phyloP scores from a whole-genome alignment of 305 asterid species.

The Solanum aculeatissimum region DNA sequence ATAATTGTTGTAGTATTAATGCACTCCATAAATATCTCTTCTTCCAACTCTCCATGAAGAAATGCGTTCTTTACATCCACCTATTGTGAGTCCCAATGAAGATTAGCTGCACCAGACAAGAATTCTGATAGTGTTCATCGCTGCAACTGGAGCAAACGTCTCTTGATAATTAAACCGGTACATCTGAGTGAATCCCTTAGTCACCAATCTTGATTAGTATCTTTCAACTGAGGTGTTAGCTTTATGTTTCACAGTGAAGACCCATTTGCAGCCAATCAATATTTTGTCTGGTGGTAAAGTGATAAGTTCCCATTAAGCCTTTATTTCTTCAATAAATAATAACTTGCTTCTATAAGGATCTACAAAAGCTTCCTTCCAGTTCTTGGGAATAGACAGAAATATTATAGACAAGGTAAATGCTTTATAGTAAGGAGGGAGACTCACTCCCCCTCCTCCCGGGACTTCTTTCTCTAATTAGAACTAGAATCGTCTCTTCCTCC shows the following conservation, averaged over 20 bases:
- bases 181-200: too few species aligned
- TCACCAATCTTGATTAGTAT: too few species aligned
- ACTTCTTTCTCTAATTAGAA: too few species aligned
- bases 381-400: too few species aligned
- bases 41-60: not conserved
- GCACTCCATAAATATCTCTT: not conserved
- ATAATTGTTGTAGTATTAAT: too few species aligned
- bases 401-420: too few species aligned
- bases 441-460: too few species aligned
- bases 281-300: not conserved
- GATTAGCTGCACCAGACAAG: not conserved
- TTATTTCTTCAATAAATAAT: not conserved
- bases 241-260: not conserved
- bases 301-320: not conserved
- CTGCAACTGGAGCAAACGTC: not conserved
- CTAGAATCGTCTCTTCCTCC: too few species aligned
- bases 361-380: not conserved
- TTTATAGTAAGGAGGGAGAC: too few species aligned
- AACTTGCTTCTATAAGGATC: not conserved
- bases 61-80: not conserved
- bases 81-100: not conserved
- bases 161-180: too few species aligned
- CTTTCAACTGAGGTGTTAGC: not conserved
- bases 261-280: not conserved
- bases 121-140: not conserved